Evolutionary conservation across 345 rosid species (phyloP).

Genomic region (Bruguiera parviflora): DNA sequence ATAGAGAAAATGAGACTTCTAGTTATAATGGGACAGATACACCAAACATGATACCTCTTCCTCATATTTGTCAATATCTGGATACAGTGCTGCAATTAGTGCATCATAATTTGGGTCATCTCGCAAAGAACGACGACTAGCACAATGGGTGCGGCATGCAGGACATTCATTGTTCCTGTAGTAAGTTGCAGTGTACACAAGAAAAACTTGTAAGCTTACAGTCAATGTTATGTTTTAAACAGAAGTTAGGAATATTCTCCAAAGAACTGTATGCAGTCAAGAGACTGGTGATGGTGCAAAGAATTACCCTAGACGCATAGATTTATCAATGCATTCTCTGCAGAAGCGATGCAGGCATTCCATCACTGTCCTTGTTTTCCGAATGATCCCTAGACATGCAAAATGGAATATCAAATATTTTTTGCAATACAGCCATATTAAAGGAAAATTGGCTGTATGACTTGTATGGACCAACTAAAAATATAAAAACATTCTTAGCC

Average conservation of each 20-base stretch:
- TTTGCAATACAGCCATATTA: constrained; percentile 2
- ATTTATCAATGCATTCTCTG: constrained; percentile 80
- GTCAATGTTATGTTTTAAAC: neutral
- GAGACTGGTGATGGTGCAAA: constrained; percentile 7
- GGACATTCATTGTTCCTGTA: constrained; percentile 84
- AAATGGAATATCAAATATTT: constrained; percentile 9
- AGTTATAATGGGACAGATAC: constrained; percentile 3
- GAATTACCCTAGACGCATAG: constrained; percentile 74
- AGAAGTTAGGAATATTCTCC: constrained; percentile 9
- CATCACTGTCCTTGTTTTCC: constrained; percentile 83
- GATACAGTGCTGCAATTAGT: constrained; percentile 63
- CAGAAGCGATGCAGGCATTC: constrained; percentile 88
- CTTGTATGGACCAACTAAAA: neutral
- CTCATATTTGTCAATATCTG: constrained; percentile 64
- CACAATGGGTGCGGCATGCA: constrained; percentile 80
- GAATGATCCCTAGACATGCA: constrained; percentile 55
- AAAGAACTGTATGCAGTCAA: constrained; percentile 6
- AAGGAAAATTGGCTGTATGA: constrained; percentile 4
- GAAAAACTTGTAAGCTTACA: constrained; percentile 4
- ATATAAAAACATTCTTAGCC: neutral
- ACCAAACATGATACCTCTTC: constrained; percentile 47
- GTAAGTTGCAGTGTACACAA: constrained; percentile 18
- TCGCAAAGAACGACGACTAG: constrained; percentile 79
- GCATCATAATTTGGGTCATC: constrained; percentile 82
- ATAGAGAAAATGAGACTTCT: constrained; percentile 12